phyloP scores from a whole-genome alignment of 257 asterid species.

The Solanum rostratum region DNA sequence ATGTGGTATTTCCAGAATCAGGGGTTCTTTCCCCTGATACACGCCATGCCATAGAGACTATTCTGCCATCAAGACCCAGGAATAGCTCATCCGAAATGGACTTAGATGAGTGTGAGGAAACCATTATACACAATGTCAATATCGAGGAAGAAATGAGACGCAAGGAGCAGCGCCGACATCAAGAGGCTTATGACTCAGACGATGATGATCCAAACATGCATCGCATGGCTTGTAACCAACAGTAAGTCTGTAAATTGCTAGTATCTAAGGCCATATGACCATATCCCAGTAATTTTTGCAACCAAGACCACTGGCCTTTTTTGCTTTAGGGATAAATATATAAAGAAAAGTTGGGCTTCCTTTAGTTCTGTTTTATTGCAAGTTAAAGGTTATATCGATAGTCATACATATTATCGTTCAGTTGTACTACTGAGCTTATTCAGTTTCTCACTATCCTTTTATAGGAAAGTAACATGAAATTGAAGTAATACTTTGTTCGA shows the following conservation, averaged over 20 bases:
- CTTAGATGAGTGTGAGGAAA: slow-evolving; percentile 18
- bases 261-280: neutral
- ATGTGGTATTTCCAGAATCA: slow-evolving; percentile 23
- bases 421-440: neutral
- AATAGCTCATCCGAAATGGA: neutral
- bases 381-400: neutral
- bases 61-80: neutral
- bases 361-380: neutral
- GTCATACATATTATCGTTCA: neutral
- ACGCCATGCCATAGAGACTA: neutral
- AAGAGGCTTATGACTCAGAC: slow-evolving; percentile 19
- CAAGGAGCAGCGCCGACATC: slow-evolving; percentile 6
- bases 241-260: neutral
- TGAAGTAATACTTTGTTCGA: neutral
- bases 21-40: slow-evolving; percentile 8
- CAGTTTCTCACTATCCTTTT: neutral
- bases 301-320: neutral
- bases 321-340: neutral
- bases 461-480: neutral
- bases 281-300: neutral
- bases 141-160: slow-evolving; percentile 23
- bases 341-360: neutral
- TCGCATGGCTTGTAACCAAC: slow-evolving; percentile 22
- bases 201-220: slow-evolving; percentile 10
- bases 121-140: slow-evolving; percentile 12